These are phyloP conservation scores for Curvularia spicifera DNA, from an alignment of 2,329 filamentous ascomycete species.

Conservation along the genomic window DNA sequence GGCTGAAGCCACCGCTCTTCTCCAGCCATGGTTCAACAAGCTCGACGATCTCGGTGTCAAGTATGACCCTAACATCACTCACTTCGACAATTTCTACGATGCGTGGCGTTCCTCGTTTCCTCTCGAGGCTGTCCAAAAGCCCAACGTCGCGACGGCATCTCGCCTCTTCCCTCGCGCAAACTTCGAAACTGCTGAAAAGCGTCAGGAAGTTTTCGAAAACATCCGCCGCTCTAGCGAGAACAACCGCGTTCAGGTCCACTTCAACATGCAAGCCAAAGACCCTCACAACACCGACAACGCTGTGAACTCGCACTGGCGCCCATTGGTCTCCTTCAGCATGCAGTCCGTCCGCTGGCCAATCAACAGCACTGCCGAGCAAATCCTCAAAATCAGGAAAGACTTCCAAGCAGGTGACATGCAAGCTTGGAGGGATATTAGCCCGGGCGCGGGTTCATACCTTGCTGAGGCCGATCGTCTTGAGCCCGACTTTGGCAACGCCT, in stretches of 20 bases:
- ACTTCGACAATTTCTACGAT: slow-evolving; percentile 42
- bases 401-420: slow-evolving; percentile 40
- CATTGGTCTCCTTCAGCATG: slow-evolving; percentile 35
- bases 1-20: slow-evolving; percentile 36
- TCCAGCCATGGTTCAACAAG: slow-evolving; percentile 43
- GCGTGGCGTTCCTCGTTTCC: slow-evolving; percentile 46
- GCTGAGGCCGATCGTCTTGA: slow-evolving; percentile 44
- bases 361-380: slow-evolving; percentile 38
- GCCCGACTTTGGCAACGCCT: slow-evolving; percentile 42
- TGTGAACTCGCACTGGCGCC: slow-evolving; percentile 42
- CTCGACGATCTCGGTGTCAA: slow-evolving; percentile 38
- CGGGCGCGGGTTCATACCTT: slow-evolving; percentile 39
- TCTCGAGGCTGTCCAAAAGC: slow-evolving; percentile 43
- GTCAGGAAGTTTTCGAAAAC: slow-evolving; percentile 38
- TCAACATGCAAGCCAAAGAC: slow-evolving; percentile 46
- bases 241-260: slow-evolving; percentile 44
- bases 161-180: slow-evolving; percentile 45
- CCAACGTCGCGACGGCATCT: slow-evolving; percentile 44
- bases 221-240: slow-evolving; percentile 44
- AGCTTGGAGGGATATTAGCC: slow-evolving; percentile 43
- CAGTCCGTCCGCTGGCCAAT: slow-evolving; percentile 44
- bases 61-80: slow-evolving; percentile 44
- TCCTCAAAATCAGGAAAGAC: slow-evolving; percentile 32
- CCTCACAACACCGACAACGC: slow-evolving; percentile 40
- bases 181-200: slow-evolving; percentile 42